These are phyloP conservation scores for Tetrapisispora namnaoensis DNA, from an alignment of 805 yeast species.

Conservation along the genomic window DNA sequence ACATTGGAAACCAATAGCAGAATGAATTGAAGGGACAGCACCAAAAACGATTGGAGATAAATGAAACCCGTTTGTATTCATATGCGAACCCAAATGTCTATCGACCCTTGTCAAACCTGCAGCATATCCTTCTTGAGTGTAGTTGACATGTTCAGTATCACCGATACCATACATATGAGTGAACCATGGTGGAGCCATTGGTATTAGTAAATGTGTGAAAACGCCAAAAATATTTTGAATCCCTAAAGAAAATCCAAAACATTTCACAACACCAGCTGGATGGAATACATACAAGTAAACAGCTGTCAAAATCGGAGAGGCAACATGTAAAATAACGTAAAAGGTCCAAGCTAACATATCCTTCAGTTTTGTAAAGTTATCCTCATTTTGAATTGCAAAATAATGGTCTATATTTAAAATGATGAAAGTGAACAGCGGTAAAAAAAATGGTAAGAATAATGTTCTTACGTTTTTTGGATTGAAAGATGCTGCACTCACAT, in stretches of 20 bases:
- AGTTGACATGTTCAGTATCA: slow-evolving; percentile 38
- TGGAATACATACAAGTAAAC: slow-evolving; percentile 58
- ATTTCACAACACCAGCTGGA: slow-evolving; percentile 49
- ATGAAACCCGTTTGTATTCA: slow-evolving; percentile 54
- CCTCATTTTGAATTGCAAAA: slow-evolving; percentile 30
- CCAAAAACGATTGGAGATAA: slow-evolving; percentile 63
- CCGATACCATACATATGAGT: slow-evolving; percentile 51
- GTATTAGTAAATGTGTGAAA: slow-evolving; percentile 49
- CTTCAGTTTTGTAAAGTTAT: slow-evolving; percentile 33
- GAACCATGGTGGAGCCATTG: slow-evolving; percentile 72
- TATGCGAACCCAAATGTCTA: slow-evolving; percentile 48
- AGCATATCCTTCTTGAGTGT: slow-evolving; percentile 58
- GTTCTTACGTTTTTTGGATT: slow-evolving; percentile 14
- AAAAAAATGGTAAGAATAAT: slow-evolving; percentile 28
- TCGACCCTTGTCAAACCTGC: slow-evolving; percentile 65
- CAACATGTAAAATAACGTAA: slow-evolving; percentile 52
- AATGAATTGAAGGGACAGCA: slow-evolving; percentile 52
- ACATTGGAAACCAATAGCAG: slow-evolving; percentile 52
- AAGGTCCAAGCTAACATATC: slow-evolving; percentile 54
- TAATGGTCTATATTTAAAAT: slow-evolving; percentile 38
- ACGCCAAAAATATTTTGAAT: slow-evolving; percentile 52
- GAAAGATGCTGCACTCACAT: slow-evolving; percentile 1
- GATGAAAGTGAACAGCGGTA: slow-evolving; percentile 33
- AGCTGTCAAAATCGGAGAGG: slow-evolving; percentile 51
- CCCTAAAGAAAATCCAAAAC: slow-evolving; percentile 48